These are phyloP conservation scores for Diophrys sp. DNA, from an alignment of 73 alveolate genomes.

Conservation along the genomic window DNA sequence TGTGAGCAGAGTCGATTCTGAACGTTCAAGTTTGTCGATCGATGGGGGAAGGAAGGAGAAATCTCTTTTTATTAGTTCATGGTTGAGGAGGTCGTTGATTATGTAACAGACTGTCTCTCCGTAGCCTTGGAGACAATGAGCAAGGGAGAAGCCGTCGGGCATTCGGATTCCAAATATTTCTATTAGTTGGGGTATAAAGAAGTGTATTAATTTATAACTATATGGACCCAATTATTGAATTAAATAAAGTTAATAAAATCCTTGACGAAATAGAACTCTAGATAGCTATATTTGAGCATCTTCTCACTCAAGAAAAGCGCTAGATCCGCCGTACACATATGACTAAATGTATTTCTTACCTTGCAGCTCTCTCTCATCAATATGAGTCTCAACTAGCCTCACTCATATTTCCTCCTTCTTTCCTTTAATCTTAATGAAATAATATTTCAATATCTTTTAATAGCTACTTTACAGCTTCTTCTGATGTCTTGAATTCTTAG, in stretches of 20 bases:
- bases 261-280: too few species aligned
- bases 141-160: constrained; percentile 3
- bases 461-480: constrained; percentile 13
- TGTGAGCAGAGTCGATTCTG: too few species aligned
- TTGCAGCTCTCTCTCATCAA: too few species aligned
- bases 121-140: constrained; percentile 58
- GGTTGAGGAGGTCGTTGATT: constrained; percentile 75
- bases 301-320: too few species aligned
- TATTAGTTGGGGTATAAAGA: too few species aligned
- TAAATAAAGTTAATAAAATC: too few species aligned
- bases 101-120: constrained; percentile 85
- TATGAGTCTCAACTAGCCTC: too few species aligned
- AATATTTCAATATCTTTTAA: background rate
- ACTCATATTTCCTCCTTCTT: constrained; percentile 25
- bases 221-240: background rate
- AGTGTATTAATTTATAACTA: constrained; percentile 5
- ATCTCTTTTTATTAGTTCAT: constrained; percentile 75
- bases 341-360: too few species aligned
- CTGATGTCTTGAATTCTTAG: constrained; percentile 1
- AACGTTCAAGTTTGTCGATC: too few species aligned
- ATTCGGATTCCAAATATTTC: constrained; percentile 34
- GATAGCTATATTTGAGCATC: too few species aligned
- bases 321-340: too few species aligned
- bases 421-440: background rate
- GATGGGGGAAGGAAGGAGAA: too few species aligned